Evolutionary conservation across 352 stramenopile genomes (phyloP).

Genomic region (Globisporangium polare): DNA sequence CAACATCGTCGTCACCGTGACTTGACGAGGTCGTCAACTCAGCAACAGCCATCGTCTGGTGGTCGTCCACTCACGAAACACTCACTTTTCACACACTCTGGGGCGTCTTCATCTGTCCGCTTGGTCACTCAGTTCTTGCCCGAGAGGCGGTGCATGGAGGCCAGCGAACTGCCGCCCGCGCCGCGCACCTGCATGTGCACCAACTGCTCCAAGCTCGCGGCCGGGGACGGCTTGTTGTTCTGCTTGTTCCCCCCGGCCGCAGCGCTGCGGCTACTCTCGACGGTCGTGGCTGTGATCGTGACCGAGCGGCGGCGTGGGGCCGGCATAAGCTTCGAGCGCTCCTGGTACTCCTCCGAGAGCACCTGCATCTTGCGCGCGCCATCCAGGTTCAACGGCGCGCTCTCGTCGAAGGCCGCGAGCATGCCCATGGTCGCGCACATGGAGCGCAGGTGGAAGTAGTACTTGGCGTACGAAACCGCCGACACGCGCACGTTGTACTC

Average conservation of each 20-base stretch:
- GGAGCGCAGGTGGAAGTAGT: slow-evolving; percentile 96
- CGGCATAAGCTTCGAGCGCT: slow-evolving; percentile 75
- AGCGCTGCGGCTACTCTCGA: slow-evolving; percentile 27
- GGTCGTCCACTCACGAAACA: slow-evolving; percentile 6
- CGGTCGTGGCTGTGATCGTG: slow-evolving; percentile 63
- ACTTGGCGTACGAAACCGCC: slow-evolving; percentile 88
- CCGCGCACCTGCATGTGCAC: slow-evolving; percentile 81
- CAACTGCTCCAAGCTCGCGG: slow-evolving; percentile 76
- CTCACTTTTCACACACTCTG: slow-evolving; percentile 14
- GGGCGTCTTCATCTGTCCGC: slow-evolving; percentile 1
- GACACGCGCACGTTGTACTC: slow-evolving; percentile 89
- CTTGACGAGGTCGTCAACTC: neutral
- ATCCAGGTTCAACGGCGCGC: slow-evolving; percentile 74
- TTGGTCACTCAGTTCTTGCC: slow-evolving; percentile 24
- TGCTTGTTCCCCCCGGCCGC: slow-evolving; percentile 10
- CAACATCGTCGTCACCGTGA: neutral
- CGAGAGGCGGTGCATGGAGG: slow-evolving; percentile 56
- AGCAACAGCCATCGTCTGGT: neutral
- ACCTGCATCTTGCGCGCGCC: slow-evolving; percentile 86
- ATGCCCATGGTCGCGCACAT: slow-evolving; percentile 92
- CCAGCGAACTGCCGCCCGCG: slow-evolving; percentile 41
- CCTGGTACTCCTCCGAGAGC: slow-evolving; percentile 83
- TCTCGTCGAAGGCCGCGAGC: slow-evolving; percentile 69
- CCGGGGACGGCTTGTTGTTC: slow-evolving; percentile 51
- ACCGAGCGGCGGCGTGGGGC: slow-evolving; percentile 67